Percentiles rank a stretch among this genome's conserved stretches.
phyloP scores from a whole-genome alignment of 768 basidiomycete genomes.

The Podaxis sp. region DNA sequence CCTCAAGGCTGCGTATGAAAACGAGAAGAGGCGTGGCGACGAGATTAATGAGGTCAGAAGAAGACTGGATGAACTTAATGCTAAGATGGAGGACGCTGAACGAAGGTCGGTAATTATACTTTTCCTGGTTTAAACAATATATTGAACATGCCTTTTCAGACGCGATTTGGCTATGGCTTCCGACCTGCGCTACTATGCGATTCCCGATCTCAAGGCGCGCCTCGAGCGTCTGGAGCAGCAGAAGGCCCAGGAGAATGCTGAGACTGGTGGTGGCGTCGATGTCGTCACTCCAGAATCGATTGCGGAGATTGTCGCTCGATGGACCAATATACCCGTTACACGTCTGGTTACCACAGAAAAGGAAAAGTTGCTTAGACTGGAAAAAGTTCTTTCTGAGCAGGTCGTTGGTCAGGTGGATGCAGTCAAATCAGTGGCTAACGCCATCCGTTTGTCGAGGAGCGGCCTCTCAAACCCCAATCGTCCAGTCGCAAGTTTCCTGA shows the following conservation, averaged over 20 bases:
- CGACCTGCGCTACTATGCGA: constrained; percentile 86
- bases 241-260: constrained; percentile 67
- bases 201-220: constrained; percentile 79
- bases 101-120: constrained; percentile 48
- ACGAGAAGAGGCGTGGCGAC: constrained; percentile 77
- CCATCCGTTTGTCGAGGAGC: constrained; percentile 87
- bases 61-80: constrained; percentile 86
- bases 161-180: constrained; percentile 75
- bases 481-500: constrained; percentile 90
- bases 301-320: constrained; percentile 88
- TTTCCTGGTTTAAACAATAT: neutral
- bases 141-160: constrained; percentile 28
- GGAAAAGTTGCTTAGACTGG: constrained; percentile 85
- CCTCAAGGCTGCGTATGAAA: constrained; percentile 81
- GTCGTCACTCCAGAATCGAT: constrained; percentile 86
- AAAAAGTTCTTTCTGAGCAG: constrained; percentile 68
- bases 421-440: constrained; percentile 89
- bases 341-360: constrained; percentile 84
- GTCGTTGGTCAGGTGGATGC: constrained; percentile 92
- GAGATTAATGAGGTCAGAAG: constrained; percentile 72
- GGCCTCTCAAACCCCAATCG: constrained; percentile 87
- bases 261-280: constrained; percentile 51
- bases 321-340: constrained; percentile 91
- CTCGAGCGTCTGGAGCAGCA: constrained; percentile 69
- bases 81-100: constrained; percentile 92